Conservation (phyloP, 805 yeast genomes). For the Suhomyces pyralidae region DNA sequence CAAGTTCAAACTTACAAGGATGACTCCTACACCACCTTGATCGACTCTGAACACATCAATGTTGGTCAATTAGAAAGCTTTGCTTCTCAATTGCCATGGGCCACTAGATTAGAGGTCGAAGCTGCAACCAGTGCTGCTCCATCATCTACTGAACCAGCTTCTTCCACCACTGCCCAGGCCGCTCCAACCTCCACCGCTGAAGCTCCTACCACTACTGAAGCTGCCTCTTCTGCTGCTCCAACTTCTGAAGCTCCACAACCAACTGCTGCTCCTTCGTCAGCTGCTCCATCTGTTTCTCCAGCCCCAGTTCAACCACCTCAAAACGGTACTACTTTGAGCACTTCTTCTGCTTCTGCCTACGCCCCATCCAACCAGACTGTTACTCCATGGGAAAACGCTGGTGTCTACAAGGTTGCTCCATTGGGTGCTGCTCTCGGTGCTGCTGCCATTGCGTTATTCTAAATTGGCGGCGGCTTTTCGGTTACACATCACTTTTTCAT, state of each 20-base stretch:
- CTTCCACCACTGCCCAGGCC: constrained; percentile 1
- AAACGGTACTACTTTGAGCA: not conserved
- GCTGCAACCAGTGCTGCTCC: constrained; percentile 8
- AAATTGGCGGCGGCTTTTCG: constrained; percentile 1
- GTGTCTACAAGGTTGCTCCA: constrained; percentile 18
- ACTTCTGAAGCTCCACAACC: constrained; percentile 4
- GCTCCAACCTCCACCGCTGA: constrained; percentile 4
- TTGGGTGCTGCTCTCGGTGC: constrained; percentile 34
- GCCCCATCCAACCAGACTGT: constrained; percentile 6
- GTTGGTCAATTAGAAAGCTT: constrained; percentile 9
- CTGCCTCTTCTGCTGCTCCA: constrained; percentile 15
- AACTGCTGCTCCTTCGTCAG: constrained; percentile 7
- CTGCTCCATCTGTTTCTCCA: constrained; percentile 11
- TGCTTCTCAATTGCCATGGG: constrained; percentile 14
- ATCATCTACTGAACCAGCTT: constrained; percentile 8
- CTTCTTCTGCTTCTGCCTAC: not conserved
- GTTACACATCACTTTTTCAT: constrained; percentile 1
- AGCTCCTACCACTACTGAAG: constrained; percentile 12
- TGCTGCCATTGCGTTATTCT: constrained; percentile 31
- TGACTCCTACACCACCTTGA: constrained; percentile 36
- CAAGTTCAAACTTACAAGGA: constrained; percentile 32
- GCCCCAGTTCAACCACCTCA: constrained; percentile 11
- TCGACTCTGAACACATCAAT: constrained; percentile 7
- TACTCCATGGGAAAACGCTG: constrained; percentile 10
- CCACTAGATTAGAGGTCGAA: constrained; percentile 4